Evolutionary conservation across 768 basidiomycete species (phyloP).

Genomic region (Pilatotrama ljubarskyi): DNA sequence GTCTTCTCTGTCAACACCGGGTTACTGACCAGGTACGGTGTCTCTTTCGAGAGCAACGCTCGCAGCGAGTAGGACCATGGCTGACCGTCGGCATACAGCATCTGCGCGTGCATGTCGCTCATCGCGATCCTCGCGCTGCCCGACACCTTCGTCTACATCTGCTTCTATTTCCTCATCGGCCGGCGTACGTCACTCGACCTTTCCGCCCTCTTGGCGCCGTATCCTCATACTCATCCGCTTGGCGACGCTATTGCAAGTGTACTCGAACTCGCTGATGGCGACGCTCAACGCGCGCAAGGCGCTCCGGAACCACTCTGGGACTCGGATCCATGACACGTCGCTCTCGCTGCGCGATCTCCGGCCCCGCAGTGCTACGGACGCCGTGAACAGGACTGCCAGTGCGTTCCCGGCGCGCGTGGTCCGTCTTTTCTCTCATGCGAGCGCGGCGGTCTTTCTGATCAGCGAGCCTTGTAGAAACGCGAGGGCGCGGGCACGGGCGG

Average conservation of each 20-base stretch:
- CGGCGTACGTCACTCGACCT: constrained; percentile 36
- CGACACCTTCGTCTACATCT: constrained; percentile 54
- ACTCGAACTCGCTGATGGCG: constrained; percentile 11
- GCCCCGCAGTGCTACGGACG: background rate
- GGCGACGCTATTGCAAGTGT: background rate
- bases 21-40: constrained; percentile 36
- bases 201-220: background rate
- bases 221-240: background rate
- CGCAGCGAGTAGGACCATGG: background rate
- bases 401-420: background rate
- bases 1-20: constrained; percentile 43
- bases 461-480: background rate
- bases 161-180: constrained; percentile 56
- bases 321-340: background rate
- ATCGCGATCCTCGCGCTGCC: constrained; percentile 46
- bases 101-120: constrained; percentile 46
- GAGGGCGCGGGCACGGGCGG: background rate
- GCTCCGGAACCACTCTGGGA: background rate
- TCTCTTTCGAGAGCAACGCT: too few relatives aligned
- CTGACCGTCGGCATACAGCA: background rate
- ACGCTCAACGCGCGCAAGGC: constrained; percentile 10
- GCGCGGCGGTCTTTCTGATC: too few relatives aligned
- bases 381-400: background rate
- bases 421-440: background rate
- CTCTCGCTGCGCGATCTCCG: background rate